phyloP scores from a whole-genome alignment of 352 stramenopile species.

The Phytophthora vignae region DNA sequence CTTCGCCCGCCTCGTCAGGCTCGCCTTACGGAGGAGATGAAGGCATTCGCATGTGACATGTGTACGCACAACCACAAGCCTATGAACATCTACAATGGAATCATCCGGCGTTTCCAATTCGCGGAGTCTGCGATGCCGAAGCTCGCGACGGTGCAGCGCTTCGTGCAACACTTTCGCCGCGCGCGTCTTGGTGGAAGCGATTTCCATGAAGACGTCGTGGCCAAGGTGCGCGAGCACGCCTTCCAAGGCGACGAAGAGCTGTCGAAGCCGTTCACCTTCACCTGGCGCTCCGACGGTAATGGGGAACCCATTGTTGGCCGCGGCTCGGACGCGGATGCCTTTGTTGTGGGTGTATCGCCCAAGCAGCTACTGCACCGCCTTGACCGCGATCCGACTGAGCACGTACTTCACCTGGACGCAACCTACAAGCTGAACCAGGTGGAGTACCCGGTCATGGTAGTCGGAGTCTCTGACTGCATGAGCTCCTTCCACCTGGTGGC shows the following conservation, averaged over 20 bases:
- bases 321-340: conserved; percentile 12
- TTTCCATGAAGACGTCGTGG: conserved; percentile 3
- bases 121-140: neutral
- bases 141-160: conserved; percentile 7
- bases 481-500: too few species aligned
- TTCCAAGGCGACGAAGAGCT: neutral
- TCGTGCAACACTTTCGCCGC: conserved; percentile 15
- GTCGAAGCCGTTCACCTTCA: conserved; percentile 9
- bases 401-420: conserved; percentile 24
- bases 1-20: neutral
- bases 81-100: conserved; percentile 7
- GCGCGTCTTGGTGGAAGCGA: conserved; percentile 12
- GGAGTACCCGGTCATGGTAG: conserved; percentile 21
- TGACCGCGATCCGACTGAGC: conserved; percentile 1
- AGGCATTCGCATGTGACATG: conserved; percentile 8
- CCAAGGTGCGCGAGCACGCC: conserved; percentile 4
- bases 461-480: conserved; percentile 29
- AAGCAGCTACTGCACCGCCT: neutral
- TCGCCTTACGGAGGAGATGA: conserved; percentile 8
- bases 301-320: neutral
- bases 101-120: conserved; percentile 11
- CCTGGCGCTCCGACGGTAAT: neutral
- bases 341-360: conserved; percentile 10
- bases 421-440: conserved; percentile 33
- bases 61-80: conserved; percentile 21